Percentiles rank a stretch among this genome's conserved stretches.
Evolutionary conservation across 768 basidiomycete genomes (phyloP).

Genomic region (Coprinopsis marcescibilis): DNA sequence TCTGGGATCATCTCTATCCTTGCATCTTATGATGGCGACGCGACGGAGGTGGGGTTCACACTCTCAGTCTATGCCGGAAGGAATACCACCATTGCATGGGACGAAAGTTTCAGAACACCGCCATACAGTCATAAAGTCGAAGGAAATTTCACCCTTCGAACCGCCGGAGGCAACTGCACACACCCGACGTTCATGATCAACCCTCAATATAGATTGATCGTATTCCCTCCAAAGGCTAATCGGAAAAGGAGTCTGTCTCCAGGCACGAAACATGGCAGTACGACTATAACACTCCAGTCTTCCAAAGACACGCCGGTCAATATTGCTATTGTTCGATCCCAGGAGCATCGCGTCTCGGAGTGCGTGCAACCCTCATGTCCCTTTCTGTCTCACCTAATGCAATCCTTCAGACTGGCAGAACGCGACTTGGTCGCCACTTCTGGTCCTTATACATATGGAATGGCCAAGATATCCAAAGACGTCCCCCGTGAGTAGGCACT

Average conservation of each 20-base stretch:
- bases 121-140: constrained; percentile 37
- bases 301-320: constrained; percentile 70
- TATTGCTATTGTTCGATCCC: constrained; percentile 66
- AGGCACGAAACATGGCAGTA: constrained; percentile 23
- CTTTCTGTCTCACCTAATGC: neutral
- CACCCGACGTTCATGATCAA: constrained; percentile 83
- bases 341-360: constrained; percentile 66
- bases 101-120: constrained; percentile 20
- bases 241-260: neutral
- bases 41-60: constrained; percentile 58
- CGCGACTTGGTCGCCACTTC: constrained; percentile 71
- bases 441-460: constrained; percentile 78
- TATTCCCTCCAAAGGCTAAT: constrained; percentile 23
- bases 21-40: constrained; percentile 65
- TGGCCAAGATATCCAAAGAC: constrained; percentile 47
- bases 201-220: constrained; percentile 79
- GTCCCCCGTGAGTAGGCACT: constrained; percentile 42
- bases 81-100: constrained; percentile 38
- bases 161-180: constrained; percentile 79
- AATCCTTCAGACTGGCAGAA: constrained; percentile 41
- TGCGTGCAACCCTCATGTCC: constrained; percentile 32
- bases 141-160: constrained; percentile 59
- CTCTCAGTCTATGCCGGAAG: constrained; percentile 51
- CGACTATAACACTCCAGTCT: constrained; percentile 41
- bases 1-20: constrained; percentile 47